phyloP scores from a whole-genome alignment of 495 filamentous ascomycete genomes.

The Hypomontagnella submonticulosa region DNA sequence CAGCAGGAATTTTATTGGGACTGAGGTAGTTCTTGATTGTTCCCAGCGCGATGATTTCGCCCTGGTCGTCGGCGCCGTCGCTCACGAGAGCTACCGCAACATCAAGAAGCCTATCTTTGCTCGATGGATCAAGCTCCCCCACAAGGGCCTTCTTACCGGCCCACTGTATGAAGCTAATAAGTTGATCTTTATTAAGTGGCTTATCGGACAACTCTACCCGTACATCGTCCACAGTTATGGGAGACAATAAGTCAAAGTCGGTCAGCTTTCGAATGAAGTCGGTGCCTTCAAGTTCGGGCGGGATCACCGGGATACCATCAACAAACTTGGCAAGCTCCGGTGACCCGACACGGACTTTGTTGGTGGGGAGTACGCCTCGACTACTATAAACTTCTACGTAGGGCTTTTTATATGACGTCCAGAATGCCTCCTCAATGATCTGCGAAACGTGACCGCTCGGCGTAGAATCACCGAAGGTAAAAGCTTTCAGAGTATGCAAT shows the following conservation, averaged over 20 bases:
- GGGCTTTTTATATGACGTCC: constrained; percentile 83
- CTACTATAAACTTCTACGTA: constrained; percentile 90
- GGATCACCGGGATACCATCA: constrained; percentile 87
- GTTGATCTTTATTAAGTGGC: constrained; percentile 77
- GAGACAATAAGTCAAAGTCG: constrained; percentile 81
- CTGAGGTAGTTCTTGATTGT: constrained; percentile 78
- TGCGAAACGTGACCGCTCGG: constrained; percentile 82
- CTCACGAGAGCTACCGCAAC: constrained; percentile 83
- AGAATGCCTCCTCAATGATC: constrained; percentile 92
- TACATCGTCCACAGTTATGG: constrained; percentile 88
- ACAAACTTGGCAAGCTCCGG: constrained; percentile 86
- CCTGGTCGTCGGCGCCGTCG: constrained; percentile 66
- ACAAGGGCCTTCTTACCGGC: constrained; percentile 71
- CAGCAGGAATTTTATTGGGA: constrained; percentile 76
- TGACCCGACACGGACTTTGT: constrained; percentile 79
- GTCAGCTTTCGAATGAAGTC: constrained; percentile 81
- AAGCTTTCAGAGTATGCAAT: constrained; percentile 81
- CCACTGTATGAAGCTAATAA: constrained; percentile 86
- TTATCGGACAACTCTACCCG: constrained; percentile 79
- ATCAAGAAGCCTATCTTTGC: constrained; percentile 73
- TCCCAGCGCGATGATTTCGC: constrained; percentile 78
- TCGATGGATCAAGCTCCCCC: constrained; percentile 72
- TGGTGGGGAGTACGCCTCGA: constrained; percentile 80
- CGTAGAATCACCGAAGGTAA: constrained; percentile 87
- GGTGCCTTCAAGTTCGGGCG: constrained; percentile 73